These are phyloP conservation scores for Corniculantispora saksenae DNA, from an alignment of 2,329 filamentous ascomycete species.

Conservation along the genomic window DNA sequence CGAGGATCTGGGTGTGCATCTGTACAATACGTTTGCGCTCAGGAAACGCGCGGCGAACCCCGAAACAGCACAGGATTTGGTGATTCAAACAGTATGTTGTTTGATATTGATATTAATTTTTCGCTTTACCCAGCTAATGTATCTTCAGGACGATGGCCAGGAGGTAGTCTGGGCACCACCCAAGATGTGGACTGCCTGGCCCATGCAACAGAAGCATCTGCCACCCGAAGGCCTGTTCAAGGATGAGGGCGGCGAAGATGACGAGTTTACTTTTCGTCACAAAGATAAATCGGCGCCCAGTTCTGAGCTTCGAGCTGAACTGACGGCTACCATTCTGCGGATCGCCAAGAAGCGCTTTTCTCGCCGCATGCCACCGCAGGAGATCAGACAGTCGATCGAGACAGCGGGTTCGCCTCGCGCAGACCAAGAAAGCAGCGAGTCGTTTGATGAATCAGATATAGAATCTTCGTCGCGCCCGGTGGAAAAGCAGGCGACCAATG, in stretches of 20 bases:
- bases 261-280: constrained; percentile 52
- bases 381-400: constrained; percentile 26
- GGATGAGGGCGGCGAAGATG: constrained; percentile 47
- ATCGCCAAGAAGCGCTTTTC: constrained; percentile 67
- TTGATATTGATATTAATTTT: neutral
- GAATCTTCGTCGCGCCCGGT: neutral
- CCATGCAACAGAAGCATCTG: constrained; percentile 62
- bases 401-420: constrained; percentile 3
- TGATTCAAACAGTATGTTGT: constrained; percentile 31
- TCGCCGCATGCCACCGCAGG: constrained; percentile 24
- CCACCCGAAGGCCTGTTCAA: constrained; percentile 57
- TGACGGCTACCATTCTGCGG: constrained; percentile 67
- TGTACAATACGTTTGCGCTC: constrained; percentile 76
- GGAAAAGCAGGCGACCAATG: neutral
- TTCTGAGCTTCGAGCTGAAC: constrained; percentile 65
- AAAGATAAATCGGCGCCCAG: constrained; percentile 52
- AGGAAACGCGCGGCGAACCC: constrained; percentile 44
- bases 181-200: constrained; percentile 83
- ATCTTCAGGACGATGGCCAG: constrained; percentile 31
- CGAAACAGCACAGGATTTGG: constrained; percentile 30
- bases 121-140: neutral
- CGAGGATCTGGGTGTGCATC: constrained; percentile 70
- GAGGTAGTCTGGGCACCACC: constrained; percentile 51
- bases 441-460: neutral
- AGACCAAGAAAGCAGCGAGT: constrained; percentile 10